phyloP scores from a whole-genome alignment of 2,329 filamentous ascomycete genomes.

The Zopfia rhizophila region DNA sequence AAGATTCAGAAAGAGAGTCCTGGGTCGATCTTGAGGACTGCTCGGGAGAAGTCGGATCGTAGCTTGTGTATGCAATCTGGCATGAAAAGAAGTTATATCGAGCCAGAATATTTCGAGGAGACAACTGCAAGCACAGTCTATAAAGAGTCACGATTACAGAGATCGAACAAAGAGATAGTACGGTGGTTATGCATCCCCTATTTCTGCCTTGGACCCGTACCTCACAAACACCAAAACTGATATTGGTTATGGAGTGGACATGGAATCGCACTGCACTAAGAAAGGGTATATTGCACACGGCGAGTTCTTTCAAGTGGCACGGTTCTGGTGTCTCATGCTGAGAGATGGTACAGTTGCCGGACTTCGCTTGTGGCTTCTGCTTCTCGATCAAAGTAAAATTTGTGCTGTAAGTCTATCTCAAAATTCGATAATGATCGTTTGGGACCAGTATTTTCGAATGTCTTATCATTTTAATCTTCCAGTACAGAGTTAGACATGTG shows the following conservation, averaged over 20 bases:
- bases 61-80: slow-evolving; percentile 14
- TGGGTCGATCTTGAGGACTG: slow-evolving; percentile 13
- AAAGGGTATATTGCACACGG: slow-evolving; percentile 46
- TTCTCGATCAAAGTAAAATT: slow-evolving; percentile 13
- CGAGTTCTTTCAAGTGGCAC: slow-evolving; percentile 61
- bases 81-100: slow-evolving; percentile 17
- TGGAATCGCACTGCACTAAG: slow-evolving; percentile 24
- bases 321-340: slow-evolving; percentile 61
- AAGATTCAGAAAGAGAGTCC: slow-evolving; percentile 9
- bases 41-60: slow-evolving; percentile 18
- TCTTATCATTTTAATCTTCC: too few relatives aligned
- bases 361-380: slow-evolving; percentile 15
- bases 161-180: slow-evolving; percentile 8
- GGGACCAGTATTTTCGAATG: too few relatives aligned
- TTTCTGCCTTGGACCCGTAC: slow-evolving; percentile 10
- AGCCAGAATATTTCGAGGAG: slow-evolving; percentile 21
- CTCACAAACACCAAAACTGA: background rate
- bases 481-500: too few relatives aligned
- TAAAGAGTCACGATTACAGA: slow-evolving; percentile 11
- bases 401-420: slow-evolving; percentile 17
- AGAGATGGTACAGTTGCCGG: slow-evolving; percentile 51
- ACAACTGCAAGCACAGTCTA: slow-evolving; percentile 12
- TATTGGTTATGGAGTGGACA: background rate
- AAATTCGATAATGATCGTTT: too few relatives aligned
- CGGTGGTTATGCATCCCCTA: slow-evolving; percentile 18